These are phyloP conservation scores for Naganishia vishniacii DNA, from an alignment of 768 basidiomycete species.

Conservation along the genomic window DNA sequence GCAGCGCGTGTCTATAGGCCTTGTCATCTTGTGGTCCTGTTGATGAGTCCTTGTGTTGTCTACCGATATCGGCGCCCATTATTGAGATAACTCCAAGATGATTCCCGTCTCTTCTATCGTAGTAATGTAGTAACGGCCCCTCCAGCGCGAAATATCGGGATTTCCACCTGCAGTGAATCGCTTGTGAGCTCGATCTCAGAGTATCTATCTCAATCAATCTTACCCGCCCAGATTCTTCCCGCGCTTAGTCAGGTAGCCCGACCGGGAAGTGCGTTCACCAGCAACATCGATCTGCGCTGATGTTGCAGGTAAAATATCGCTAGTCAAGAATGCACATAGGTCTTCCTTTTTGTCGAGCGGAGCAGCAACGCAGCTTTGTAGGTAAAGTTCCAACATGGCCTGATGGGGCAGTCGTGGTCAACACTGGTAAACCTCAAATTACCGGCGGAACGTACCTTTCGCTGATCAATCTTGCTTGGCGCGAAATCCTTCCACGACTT, in stretches of 20 bases:
- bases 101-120: conserved; percentile 85
- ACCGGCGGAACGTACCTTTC: conserved; percentile 63
- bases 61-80: conserved; percentile 90
- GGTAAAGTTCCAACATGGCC: conserved; percentile 66
- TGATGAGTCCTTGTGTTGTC: conserved; percentile 64
- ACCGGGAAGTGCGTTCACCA: conserved; percentile 74
- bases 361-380: conserved; percentile 73
- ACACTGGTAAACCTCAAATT: background rate
- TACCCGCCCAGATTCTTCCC: conserved; percentile 93
- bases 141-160: conserved; percentile 90
- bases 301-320: conserved; percentile 73
- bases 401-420: conserved; percentile 47
- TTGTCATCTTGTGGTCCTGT: conserved; percentile 70
- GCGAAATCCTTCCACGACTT: conserved; percentile 95
- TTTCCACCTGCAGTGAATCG: conserved; percentile 62
- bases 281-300: conserved; percentile 60
- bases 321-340: conserved; percentile 84
- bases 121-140: conserved; percentile 86
- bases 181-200: no score
- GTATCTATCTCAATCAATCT: no score
- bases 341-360: conserved; percentile 83
- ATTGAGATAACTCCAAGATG: conserved; percentile 86
- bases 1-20: conserved; percentile 92
- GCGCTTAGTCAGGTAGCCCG: conserved; percentile 90
- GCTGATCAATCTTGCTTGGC: conserved; percentile 89